Conservation (phyloP, 306 rosid species). For the Prosopis cineraria region DNA sequence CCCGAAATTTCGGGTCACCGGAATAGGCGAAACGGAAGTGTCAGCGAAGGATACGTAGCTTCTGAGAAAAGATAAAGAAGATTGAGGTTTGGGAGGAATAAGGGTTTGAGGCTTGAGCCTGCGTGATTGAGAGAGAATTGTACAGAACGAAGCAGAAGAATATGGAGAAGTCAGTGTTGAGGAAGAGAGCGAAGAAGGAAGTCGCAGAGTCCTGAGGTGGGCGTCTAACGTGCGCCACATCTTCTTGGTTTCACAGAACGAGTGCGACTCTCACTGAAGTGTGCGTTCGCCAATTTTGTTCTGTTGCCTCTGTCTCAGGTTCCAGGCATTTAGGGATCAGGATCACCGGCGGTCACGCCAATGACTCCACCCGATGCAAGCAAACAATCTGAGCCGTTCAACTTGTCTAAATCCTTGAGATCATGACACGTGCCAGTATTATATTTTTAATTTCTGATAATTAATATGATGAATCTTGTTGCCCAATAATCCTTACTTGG, state of each 20-base stretch:
- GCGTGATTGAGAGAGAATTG: slow-evolving; percentile 40
- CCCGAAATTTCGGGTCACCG: slow-evolving; percentile 10
- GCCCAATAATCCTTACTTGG: too few species aligned
- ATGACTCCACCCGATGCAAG: background rate
- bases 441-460: too few species aligned
- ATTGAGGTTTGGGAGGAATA: slow-evolving; percentile 21
- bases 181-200: slow-evolving; percentile 31
- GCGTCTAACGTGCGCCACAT: slow-evolving; percentile 68
- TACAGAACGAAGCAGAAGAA: slow-evolving; percentile 38
- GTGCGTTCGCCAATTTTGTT: background rate
- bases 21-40: slow-evolving; percentile 2
- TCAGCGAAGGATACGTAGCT: slow-evolving; percentile 32
- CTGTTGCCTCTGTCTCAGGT: background rate
- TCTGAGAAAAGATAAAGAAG: slow-evolving; percentile 8
- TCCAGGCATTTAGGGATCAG: background rate
- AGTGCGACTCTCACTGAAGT: background rate
- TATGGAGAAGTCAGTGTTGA: background rate
- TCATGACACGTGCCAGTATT: too few species aligned
- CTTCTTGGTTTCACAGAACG: background rate
- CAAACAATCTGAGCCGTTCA: background rate
- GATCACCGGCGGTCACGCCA: background rate
- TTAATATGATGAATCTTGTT: too few species aligned
- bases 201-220: slow-evolving; percentile 46
- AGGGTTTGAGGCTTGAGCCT: background rate
- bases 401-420: too few species aligned